Base-by-base conservation (phyloP, 352 stramenopile genomes). In the Pythium phragmiticola region DNA sequence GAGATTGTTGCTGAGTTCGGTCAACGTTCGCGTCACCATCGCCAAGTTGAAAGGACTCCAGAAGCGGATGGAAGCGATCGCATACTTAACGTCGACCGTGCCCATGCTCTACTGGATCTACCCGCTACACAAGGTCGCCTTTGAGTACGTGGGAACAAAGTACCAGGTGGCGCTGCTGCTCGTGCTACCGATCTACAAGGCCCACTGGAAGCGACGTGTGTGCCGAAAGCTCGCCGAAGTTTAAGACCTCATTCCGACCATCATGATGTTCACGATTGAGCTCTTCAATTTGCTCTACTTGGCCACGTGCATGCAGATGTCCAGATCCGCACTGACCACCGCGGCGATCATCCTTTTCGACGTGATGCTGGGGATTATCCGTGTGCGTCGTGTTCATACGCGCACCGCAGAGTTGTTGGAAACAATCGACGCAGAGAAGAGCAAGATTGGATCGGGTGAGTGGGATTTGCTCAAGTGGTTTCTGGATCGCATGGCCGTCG, bases 241-340 rank as follows among this genome's bases (percentile, higher is more conserved):
- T 16, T 48, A 65, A 46, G 58, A 65, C 17, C 30, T 65, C 37
- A 53, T 52, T 12, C 58, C 58, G 2, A 42, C 42, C 2, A 43
- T 57, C 9, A 65, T 58, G 48, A 65, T 65, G 46, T 65, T 65
- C 17, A 58, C 48, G 14, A 39, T 65, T 28, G 58, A 65, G 41
- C 37, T 65, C 3, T 65, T 65, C 49, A 65, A 65, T 48, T 37
- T 49, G 11, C 37, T 65, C 14, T 65, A 58, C 48, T 28, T 65
- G 21, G 51, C 58, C 0, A 65, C 41, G 1, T 65, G 58, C 14
- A 65, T 59, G 58, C 58, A 65, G 12, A 39, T 23, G 7, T 43
- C 58, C 0, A 49, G 36, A 12, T 58, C 28, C 1, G 26, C 41
- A 17, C n/a, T 54, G 11, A 50, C 45, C 7, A 66, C 41, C 1